Conservation (phyloP, 1,284 basidiomycete genomes). For the Trichosporon faecale region DNA sequence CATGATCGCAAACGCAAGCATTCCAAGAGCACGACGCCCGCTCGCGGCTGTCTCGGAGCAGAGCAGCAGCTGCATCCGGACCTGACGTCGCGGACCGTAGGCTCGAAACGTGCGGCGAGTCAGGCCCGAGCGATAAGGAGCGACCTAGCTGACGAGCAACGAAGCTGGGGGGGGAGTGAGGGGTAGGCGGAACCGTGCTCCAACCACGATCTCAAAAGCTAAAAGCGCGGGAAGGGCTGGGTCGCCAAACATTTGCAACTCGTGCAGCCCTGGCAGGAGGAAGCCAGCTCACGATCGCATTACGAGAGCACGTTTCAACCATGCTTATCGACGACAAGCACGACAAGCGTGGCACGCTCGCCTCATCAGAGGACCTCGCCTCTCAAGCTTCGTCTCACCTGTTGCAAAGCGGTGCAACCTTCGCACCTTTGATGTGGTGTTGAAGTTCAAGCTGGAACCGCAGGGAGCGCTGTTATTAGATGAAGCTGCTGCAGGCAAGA, state of each 20-base stretch:
- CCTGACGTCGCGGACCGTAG: neutral
- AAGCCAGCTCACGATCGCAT: neutral
- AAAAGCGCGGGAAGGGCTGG: neutral
- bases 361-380: too few species aligned
- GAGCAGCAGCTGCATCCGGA: neutral
- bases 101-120: neutral
- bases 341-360: too few species aligned
- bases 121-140: neutral
- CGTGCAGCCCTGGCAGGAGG: too few species aligned
- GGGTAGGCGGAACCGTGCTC: too few species aligned
- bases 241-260: too few species aligned
- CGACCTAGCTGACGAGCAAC: neutral
- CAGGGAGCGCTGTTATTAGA: neutral
- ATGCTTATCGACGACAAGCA: neutral
- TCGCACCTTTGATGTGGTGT: neutral
- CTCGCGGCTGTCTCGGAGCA: neutral
- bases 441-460: neutral
- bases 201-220: neutral
- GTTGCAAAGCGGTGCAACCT: neutral
- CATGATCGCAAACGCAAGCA: neutral
- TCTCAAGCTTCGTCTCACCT: too few species aligned
- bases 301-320: neutral
- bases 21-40: neutral
- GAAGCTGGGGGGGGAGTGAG: too few species aligned
- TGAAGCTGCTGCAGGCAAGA: neutral